Evolutionary conservation across 345 rosid genomes (phyloP).

Genomic region (Orychophragmus violaceus): DNA sequence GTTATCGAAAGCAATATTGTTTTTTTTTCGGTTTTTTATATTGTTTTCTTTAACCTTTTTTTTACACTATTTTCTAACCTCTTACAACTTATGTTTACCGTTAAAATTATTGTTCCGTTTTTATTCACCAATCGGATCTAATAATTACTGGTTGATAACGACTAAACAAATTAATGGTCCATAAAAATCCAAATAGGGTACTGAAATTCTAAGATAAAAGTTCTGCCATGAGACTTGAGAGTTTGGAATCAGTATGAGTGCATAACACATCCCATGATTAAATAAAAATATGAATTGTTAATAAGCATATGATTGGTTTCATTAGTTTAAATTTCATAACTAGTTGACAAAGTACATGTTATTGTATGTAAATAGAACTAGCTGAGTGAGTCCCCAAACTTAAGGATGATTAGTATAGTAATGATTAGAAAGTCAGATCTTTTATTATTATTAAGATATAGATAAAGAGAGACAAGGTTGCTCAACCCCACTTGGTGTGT

Average conservation of each 20-base stretch:
- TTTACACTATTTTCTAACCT: too few relatives aligned
- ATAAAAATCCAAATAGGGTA: neutral
- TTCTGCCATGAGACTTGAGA: neutral
- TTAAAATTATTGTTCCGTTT: too few relatives aligned
- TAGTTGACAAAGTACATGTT: neutral
- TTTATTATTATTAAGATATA: neutral
- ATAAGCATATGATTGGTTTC: conserved; percentile 24
- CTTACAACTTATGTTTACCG: too few relatives aligned
- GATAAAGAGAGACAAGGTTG: conserved; percentile 21
- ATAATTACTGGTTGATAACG: too few relatives aligned
- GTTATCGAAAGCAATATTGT: too few relatives aligned
- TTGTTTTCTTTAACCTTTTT: too few relatives aligned
- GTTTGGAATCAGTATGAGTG: neutral
- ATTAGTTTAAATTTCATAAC: neutral
- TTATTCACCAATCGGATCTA: too few relatives aligned
- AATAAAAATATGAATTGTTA: neutral
- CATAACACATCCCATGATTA: conserved; percentile 1
- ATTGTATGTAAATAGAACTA: neutral
- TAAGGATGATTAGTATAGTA: conserved; percentile 15
- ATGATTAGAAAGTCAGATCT: conserved; percentile 22
- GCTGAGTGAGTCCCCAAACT: conserved; percentile 7
- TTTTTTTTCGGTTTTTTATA: too few relatives aligned
- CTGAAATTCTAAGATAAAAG: neutral
- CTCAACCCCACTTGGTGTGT: conserved; percentile 25
- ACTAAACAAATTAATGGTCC: conserved; percentile 12